These are phyloP conservation scores for Candida broadrunensis DNA, from an alignment of 805 yeast genomes.

Conservation along the genomic window DNA sequence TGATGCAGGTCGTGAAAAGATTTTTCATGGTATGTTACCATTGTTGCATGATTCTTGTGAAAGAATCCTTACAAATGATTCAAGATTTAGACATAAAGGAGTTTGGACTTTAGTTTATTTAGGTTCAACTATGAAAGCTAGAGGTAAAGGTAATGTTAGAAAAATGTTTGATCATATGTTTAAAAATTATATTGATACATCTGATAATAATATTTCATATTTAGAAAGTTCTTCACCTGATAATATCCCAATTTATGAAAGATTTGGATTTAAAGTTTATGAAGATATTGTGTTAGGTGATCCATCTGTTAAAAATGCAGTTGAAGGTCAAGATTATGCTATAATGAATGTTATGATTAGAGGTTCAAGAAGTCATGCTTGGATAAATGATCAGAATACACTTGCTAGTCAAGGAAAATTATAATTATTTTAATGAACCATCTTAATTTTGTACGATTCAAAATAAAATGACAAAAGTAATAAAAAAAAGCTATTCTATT, in stretches of 20 bases:
- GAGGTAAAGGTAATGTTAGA: constrained; percentile 58
- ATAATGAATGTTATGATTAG: constrained; percentile 45
- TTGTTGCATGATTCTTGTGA: constrained; percentile 48
- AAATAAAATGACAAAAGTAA: too few species aligned
- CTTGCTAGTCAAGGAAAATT: constrained; percentile 9
- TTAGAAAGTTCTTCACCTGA: constrained; percentile 46
- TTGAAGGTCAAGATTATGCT: constrained; percentile 39
- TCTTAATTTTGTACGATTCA: too few species aligned
- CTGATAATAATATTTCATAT: constrained; percentile 38
- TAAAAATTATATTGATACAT: constrained; percentile 41
- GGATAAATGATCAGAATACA: constrained; percentile 21
- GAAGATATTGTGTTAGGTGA: constrained; percentile 47
- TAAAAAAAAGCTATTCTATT: too few species aligned
- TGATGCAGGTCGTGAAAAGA: constrained; percentile 45
- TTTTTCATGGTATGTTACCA: constrained; percentile 50
- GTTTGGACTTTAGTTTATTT: constrained; percentile 45
- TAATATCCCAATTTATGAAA: constrained; percentile 53
- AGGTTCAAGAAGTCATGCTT: constrained; percentile 31
- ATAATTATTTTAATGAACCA: constrained; percentile 5
- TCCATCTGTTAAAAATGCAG: constrained; percentile 15
- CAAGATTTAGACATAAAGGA: constrained; percentile 31
- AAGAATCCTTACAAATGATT: constrained; percentile 42
- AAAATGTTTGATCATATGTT: constrained; percentile 49
- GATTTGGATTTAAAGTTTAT: constrained; percentile 48
- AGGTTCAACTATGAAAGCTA: constrained; percentile 41